Conservation (phyloP, 2,329 filamentous ascomycete genomes). For the Paecilomyces formosus region DNA sequence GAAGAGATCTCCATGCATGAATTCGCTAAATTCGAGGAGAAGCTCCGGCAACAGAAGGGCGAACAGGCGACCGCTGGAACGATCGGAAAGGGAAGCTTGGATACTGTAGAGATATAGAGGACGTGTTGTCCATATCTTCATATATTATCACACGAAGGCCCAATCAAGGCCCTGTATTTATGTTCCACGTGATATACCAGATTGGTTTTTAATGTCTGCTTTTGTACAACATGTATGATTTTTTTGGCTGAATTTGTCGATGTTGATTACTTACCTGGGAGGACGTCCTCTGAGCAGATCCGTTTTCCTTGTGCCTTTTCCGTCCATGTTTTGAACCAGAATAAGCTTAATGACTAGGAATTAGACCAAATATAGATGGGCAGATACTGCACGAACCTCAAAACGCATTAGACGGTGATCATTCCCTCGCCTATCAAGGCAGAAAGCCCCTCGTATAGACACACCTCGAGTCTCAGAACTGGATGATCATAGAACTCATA, state of each 20-base stretch:
- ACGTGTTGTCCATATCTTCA: not conserved
- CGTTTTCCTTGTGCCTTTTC: not conserved
- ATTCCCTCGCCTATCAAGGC: not conserved
- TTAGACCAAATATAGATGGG: not conserved
- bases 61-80: conserved; percentile 43
- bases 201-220: not conserved
- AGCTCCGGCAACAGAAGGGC: conserved; percentile 54
- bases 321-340: not conserved
- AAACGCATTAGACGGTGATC: not conserved
- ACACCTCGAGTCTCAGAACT: not conserved
- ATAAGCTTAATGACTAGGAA: not conserved
- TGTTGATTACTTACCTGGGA: not conserved
- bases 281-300: not conserved
- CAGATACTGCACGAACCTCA: not conserved
- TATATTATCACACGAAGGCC: not conserved
- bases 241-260: not conserved
- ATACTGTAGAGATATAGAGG: conserved; percentile 34
- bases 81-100: conserved; percentile 45
- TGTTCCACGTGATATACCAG: not conserved
- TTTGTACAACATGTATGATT: not conserved
- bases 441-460: not conserved
- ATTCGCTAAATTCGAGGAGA: conserved; percentile 94
- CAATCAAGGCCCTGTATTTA: not conserved
- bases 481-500: not conserved
- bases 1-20: conserved; percentile 81